These are phyloP conservation scores for Phytophthora hibernalis DNA, from an alignment of 352 stramenopile species.

Conservation along the genomic window DNA sequence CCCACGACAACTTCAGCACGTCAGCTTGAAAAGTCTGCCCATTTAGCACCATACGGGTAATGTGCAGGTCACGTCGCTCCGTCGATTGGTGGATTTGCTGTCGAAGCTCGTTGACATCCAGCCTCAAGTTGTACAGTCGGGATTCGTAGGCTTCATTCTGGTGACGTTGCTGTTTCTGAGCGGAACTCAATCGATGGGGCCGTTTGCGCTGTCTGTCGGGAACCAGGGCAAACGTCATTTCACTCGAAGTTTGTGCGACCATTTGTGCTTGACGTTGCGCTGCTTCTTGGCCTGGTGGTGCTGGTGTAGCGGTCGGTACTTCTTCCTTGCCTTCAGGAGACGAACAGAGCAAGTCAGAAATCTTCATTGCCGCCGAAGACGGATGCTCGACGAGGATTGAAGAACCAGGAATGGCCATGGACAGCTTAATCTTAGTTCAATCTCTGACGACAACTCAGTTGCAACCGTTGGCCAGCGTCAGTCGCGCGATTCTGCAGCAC, in stretches of 20 bases:
- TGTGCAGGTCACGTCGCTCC: conserved; percentile 23
- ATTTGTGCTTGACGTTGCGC: background rate
- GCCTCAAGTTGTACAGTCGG: conserved; percentile 35
- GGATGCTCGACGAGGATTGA: background rate
- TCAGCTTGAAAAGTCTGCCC: conserved; percentile 30
- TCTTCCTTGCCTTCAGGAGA: background rate
- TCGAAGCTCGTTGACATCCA: conserved; percentile 42
- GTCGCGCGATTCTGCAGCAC: background rate
- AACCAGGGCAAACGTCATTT: background rate
- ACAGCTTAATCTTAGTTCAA: too few species aligned
- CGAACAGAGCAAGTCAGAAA: background rate
- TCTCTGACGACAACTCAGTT: too few species aligned
- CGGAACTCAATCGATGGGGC: conserved; percentile 20
- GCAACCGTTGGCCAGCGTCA: background rate
- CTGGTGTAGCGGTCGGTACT: background rate
- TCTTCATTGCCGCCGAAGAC: background rate
- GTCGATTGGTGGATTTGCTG: conserved; percentile 30
- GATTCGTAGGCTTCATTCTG: conserved; percentile 25
- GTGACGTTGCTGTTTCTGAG: conserved; percentile 17
- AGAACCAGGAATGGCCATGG: background rate
- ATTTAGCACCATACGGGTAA: conserved; percentile 12
- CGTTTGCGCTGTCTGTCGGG: conserved; percentile 28
- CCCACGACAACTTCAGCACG: conserved; percentile 21
- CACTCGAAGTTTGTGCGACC: background rate
- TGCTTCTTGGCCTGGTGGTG: background rate